Evolutionary conservation across 805 yeast species (phyloP), one percentile per base, ranked within the genome.

Genomic region (Candida nitratophila): DNA sequence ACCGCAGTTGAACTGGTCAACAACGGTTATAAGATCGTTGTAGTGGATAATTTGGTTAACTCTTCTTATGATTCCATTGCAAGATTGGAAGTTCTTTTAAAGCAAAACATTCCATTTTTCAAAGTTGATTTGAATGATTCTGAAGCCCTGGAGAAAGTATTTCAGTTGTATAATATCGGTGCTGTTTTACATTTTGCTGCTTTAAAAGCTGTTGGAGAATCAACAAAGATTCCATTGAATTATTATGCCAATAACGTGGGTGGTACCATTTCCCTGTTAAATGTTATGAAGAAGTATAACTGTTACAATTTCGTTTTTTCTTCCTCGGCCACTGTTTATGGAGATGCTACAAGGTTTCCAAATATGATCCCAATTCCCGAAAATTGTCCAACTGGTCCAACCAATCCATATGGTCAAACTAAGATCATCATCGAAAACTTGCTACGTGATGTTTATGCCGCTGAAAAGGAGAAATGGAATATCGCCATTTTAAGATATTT

Each of bases 281-380:
- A 71, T 44, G 74, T 70, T 10, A 75, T 83, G 78, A 62, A 65
- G 35, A 57, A 65, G 53, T 53, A 63, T 36, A 44, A 55, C n/a
- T 78, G 81, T 38, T 64, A 68, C 37, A 71, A 71, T 15, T 61
- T 86, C 44, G 88, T 86, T 15, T 85, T 86, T 61, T 77, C 86
- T 33, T 82, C 90, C 3, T 79, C 87, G 26, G 93, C 93, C 11
- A 85, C 93, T 12, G 91, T 86, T 4, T 85, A 86, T 55, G 95
- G 93, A 14, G 91, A 83, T 58, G 90, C 82, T 27, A 79, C 86
- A 10, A 68, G 87, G 38, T 83, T 81, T 56, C 76, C 75, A 42
- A 71, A 80, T 55, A 80, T 80, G 81, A 79, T 82, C 44, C 91
- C 91, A 27, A 83, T 84, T 43, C 90, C 90, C 14, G 93, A 84